Evolutionary conservation across 371 early-diverging fungal genomes (phyloP), one percentile per base, ranked within the genome.

Genomic region (Haplosporangium sp.): DNA sequence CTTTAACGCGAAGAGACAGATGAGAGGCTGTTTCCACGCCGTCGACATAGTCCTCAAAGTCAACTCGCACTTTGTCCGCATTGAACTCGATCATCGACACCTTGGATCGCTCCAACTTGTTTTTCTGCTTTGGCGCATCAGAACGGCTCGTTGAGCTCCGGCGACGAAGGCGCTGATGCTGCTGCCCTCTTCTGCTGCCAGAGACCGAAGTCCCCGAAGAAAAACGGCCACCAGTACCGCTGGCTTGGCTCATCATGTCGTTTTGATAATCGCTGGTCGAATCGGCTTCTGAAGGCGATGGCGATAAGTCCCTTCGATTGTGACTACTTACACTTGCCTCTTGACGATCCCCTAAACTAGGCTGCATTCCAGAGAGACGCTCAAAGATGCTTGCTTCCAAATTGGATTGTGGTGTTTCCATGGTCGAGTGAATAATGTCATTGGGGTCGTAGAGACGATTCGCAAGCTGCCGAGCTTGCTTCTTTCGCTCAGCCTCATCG

Each of bases 41-140:
- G 5, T 62, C 55, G 0, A 91, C 85, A 81, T 87, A 90, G 16
- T 85, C 45, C 62, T 93, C 90, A 58, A 87, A 84, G 16, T 88
- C 88, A 1, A 91, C 40, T 23, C 83, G 85, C 12, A 92, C 46
- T 16, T 74, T 81, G 6, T 86, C 82, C 1, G 88, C 65, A 51
- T 84, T 83, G 16, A 93, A 81, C 62, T 94, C 93, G 2, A 94
- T 43, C 87, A 85, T 60, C 67, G 82, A 54, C 20, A 60, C 13
- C 70, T 67, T 62, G 45, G 79, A 71, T 37, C 67, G 79, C 41
- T 67, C 79, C 58, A 77, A 41, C 42, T 73, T 80, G 55, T 61
- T 62, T 54, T 55, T 81, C 21, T 77, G 77, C 50, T 67, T 66
- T 12, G 61, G 62, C 14, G 40, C 11, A 20, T 68, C 59, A 5